Evolutionary conservation across 2,329 filamentous ascomycete genomes (phyloP), one percentile per base, ranked within the genome.

Genomic region (Colletotrichum karsti): DNA sequence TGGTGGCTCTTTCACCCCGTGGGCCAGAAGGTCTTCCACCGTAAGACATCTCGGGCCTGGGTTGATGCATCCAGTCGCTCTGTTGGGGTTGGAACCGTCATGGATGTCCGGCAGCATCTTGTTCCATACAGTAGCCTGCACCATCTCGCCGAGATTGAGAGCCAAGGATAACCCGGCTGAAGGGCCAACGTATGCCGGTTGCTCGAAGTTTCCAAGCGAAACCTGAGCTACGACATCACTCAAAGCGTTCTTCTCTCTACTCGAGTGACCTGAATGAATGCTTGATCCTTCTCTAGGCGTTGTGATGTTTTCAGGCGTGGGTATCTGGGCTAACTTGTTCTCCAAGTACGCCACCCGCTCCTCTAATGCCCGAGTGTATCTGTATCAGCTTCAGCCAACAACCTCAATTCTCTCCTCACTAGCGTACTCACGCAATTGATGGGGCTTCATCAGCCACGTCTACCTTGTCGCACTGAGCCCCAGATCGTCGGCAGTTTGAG

Each of bases 41-140:
- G 77, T 78, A 35, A 78, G 76, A 20, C 74, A 53, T 18, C 56
- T 59, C 9, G 39, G 46, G 18, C 63, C 33, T 2, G 48, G 46
- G 26, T 61, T 65, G 30, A 61, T 46, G 24, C 39, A 55, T n/a
- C 65, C 42, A 22, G 44, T 33, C 7, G 51, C 28, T 12, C 61
- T 68, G 42, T 69, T 69, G 26, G 56, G 59, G 26, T 54, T 54
- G 22, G 60, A 59, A 42, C 39, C 58, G 13, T 66, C 61, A 20
- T 51, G 50, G 5, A 61, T 53, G 42, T 59, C 68, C 24, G 73
- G 74, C n/a, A 86, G 74, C 2, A 83, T 81, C 69, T 86, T 85
- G 54, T 85, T 85, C 84, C 84, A 86, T 1, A 86, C 83, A 18
- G 84, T 86, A 0, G 83, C 82, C 70, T 86, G 84, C 8, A 86